phyloP scores from a whole-genome alignment of 2,329 filamentous ascomycete species.

The Fusarium protoensiforme region DNA sequence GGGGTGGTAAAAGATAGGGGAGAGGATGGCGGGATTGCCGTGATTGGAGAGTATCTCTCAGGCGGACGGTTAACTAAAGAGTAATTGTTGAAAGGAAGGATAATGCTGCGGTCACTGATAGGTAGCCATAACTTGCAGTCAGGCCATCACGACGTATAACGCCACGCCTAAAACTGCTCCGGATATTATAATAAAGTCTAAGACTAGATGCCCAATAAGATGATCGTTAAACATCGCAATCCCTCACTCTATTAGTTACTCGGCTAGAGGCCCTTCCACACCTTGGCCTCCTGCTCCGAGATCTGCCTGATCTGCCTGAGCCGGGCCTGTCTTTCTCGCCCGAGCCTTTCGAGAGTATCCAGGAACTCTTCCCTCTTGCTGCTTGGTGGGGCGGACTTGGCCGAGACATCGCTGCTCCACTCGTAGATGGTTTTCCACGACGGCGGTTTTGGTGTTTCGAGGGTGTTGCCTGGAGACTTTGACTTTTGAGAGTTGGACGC shows the following conservation, averaged over 20 bases:
- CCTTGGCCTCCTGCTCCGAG: background rate
- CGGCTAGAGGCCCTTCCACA: too few relatives aligned
- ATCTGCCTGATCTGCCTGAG: background rate
- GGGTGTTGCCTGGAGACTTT: too few relatives aligned
- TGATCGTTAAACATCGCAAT: too few relatives aligned
- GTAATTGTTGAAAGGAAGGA: background rate
- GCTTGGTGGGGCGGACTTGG: background rate
- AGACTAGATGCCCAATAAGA: too few relatives aligned
- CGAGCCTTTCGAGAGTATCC: background rate
- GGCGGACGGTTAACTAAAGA: background rate
- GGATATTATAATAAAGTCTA: too few relatives aligned
- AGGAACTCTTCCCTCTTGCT: background rate
- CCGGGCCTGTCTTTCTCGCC: background rate
- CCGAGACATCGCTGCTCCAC: background rate
- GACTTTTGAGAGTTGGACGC: background rate
- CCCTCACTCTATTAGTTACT: too few relatives aligned
- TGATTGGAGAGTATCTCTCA: background rate
- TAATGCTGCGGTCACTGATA: too few relatives aligned
- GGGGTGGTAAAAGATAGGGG: background rate
- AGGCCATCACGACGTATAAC: too few relatives aligned
- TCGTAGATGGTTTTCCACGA: background rate
- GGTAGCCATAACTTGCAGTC: too few relatives aligned
- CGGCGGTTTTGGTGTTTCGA: background rate
- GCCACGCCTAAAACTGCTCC: too few relatives aligned
- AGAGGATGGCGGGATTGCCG: background rate